Evolutionary conservation across 2,329 filamentous ascomycete genomes (phyloP), one percentile per base, ranked within the genome.

Genomic region (Hyphodiscus sp.): DNA sequence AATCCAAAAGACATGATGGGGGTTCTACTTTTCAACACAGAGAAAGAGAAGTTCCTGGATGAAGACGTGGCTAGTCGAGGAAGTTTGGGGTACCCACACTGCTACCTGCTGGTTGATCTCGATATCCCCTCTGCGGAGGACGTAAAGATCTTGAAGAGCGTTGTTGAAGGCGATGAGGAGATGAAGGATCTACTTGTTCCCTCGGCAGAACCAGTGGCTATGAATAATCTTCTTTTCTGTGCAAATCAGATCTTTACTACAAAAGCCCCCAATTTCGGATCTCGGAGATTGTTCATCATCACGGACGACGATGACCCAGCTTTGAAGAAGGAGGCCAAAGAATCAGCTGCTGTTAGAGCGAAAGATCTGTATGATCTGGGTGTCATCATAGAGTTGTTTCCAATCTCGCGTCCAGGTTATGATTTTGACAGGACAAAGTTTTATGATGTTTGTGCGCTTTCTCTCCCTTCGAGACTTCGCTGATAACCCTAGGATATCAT

Each of bases 1-100:
- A 92, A 91, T 57, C 94, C 94, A 1, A 91, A 86, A 66, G 94
- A 99, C 58, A 95, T 96, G 89, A 96, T 99, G 81, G 91, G 92
- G 1, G 87, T 99, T 23, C 70, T 99, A 41, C 76, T 99, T 0
- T 99, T 95, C 67, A 91, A 91, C 9, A 99, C 94, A 0, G 78
- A 95, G 65, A 81, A 89, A 70, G 89, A 90, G 41, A 91, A 86
- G 63, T 91, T 91, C 59, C 82, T 86, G 45, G 82, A 84, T 16
- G 83, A 85, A 45, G 79, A 82, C 54, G 81, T 78, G 53, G 75
- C 74, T 46, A 73, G 72, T 29, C 75, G 77, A 8, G 76, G 75
- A 52, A 79, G 78, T 13, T 70, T 86, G 8, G 81, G 81, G 20
- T 96, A 95, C 65, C 90, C 91, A 1, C 87, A 96, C 68, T 97